Evolutionary conservation across 805 yeast genomes (phyloP), one percentile per base, ranked within the genome.

Genomic region (Ogataea nakhonphanomensis): DNA sequence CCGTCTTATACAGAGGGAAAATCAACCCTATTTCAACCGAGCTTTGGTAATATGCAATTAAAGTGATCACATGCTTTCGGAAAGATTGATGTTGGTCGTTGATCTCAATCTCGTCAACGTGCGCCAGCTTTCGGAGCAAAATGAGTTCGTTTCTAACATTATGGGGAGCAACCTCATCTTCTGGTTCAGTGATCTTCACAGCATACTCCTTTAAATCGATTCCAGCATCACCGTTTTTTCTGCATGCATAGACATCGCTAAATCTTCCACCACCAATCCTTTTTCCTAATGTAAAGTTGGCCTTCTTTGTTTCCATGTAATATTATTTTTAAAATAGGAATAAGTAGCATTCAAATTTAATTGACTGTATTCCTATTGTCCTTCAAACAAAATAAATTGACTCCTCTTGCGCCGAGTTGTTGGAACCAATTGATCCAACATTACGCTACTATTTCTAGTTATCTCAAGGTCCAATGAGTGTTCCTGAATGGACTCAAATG

Each of bases 101-200:
- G 8, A 27, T 8, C 3, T 33, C 32, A 2, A 27, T 29, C 11
- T 37, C 39, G 8, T 29, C 7, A 10, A 28, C 21, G 3, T 21
- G 33, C 17, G 50, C 40, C 29, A 59, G 26, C 25, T 45, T 38
- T 20, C 48, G 30, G 28, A 79, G 52, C 3, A 76, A 51, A 20
- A 55, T 57, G 25, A 73, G 47, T 51, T 78, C 84, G 31, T 63
- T 66, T 15, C 62, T 40, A n/a, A 74, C 65, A 43, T 64, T 63
- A 49, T 78, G 84, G 2, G 84, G 84, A 2, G 78, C 72, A 13
- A 60, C 56, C 39, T 74, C 77, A 29, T 70, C 76, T 31, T 71
- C 78, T 4, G 72, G 71, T 12, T 70, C 69, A 1, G 72, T 65
- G 13, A 69, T 54, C 50, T 78, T 78, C 30, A 78, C 45, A 0